Base-by-base conservation (phyloP, 2,329 filamentous ascomycete species). In the Microascus cirrosus region DNA sequence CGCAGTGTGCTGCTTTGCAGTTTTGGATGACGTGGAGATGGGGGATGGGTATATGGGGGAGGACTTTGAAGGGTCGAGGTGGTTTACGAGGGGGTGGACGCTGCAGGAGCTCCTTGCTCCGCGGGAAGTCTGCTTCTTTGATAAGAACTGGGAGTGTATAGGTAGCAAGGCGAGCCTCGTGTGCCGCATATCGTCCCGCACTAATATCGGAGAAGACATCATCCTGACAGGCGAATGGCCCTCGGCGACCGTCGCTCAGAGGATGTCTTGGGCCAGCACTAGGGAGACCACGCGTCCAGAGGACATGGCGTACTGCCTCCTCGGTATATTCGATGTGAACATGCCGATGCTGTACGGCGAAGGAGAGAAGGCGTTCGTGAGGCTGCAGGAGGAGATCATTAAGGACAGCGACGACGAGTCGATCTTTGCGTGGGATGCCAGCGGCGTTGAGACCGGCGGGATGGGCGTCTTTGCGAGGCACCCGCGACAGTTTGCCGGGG, bases 41-140 rank as follows among this genome's bases (percentile, higher is more conserved):
- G 22, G 15, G 13, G 34, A 25, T 8, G 45, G 45, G 7, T 11
- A 20, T 3, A 34, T 57, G 12, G 51, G 48, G 8, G 25, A 48
- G 20, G 55, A 52, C 18, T 61, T 61, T 53, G 59, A 61, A 3
- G n/a, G 15, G 1, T 59, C 59, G 53, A 62, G 66, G 7, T 72
- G 70, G 69, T 71, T 71, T 56, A 67, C 63, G 1, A 62, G 77
- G 80, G 69, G 70, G n/a, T 81, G 83, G 65, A 88, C 84, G 0
- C 71, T 86, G 61, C 86, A 86, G 66, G 83, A 89, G 68, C 83
- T 87, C 0, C 75, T 90, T 4, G 86, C 70, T 0, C 69, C 69
- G 1, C 20, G 18, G 1, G 48, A 60, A 0, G 22, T 72, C 0
- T 24, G 60, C 3, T 73, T 74, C 59, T 71, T 65, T 60, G 61